Conservation (phyloP, 2,329 filamentous ascomycete species). For the Epichloe typhina region DNA sequence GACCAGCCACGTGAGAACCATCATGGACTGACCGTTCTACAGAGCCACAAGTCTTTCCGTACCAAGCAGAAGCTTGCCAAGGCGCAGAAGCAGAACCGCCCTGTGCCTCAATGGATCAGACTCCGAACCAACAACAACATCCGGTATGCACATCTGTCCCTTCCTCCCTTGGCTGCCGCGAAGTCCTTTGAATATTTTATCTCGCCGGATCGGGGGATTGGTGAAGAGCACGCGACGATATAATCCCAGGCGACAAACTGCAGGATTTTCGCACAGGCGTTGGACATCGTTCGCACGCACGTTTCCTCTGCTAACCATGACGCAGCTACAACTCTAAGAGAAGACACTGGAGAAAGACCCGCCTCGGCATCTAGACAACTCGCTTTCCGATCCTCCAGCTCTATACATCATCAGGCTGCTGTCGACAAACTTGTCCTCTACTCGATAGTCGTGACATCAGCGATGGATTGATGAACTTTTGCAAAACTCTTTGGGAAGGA, state of each 20-base stretch:
- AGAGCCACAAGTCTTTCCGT: slow-evolving; percentile 99
- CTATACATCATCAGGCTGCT: slow-evolving; percentile 1
- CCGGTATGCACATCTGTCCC: slow-evolving; percentile 53
- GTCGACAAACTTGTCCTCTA: neutral
- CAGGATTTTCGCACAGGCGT: too few relatives aligned
- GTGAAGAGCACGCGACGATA: too few relatives aligned
- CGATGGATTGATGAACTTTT: slow-evolving; percentile 11
- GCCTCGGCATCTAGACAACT: slow-evolving; percentile 86
- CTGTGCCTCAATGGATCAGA: slow-evolving; percentile 99
- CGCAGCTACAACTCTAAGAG: slow-evolving; percentile 98
- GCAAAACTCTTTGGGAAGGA: neutral
- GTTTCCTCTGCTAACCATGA: slow-evolving; percentile 8
- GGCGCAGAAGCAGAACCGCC: slow-evolving; percentile 99
- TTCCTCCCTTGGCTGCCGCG: neutral
- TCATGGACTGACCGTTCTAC: slow-evolving; percentile 11
- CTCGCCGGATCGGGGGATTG: too few relatives aligned
- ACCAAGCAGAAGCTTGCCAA: slow-evolving; percentile 99
- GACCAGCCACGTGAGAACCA: neutral
- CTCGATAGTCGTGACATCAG: slow-evolving; percentile 16
- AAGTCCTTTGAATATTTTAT: neutral
- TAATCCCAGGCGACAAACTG: too few relatives aligned
- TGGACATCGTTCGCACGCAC: neutral
- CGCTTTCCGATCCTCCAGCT: slow-evolving; percentile 14
- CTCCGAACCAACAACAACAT: slow-evolving; percentile 99
- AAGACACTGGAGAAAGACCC: slow-evolving; percentile 99